phyloP scores from a whole-genome alignment of 164 flowering plant genomes.

The Piper longum region DNA sequence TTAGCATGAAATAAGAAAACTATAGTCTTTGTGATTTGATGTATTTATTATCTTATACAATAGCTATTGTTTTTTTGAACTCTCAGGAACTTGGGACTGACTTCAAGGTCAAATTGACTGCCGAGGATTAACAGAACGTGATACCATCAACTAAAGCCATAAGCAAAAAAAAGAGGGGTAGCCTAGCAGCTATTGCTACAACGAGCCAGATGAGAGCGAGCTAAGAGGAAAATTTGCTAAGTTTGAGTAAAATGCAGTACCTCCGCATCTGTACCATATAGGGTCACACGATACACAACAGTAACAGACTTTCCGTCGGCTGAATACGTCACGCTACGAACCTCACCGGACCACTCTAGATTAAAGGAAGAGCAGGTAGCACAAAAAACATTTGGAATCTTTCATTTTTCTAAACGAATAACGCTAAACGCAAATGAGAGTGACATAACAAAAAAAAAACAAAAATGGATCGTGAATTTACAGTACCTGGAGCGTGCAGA shows the following conservation, averaged over 20 bases:
- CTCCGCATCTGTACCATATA: slow-evolving; percentile 83
- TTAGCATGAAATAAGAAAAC: too few species aligned
- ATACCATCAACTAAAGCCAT: too few species aligned
- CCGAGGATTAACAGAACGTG: too few species aligned
- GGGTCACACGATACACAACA: slow-evolving; percentile 83
- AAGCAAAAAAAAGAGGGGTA: neutral
- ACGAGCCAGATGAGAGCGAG: neutral
- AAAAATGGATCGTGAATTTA: slow-evolving; percentile 2
- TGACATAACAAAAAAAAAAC: neutral
- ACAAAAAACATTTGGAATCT: neutral
- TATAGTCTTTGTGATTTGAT: too few species aligned
- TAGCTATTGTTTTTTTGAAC: too few species aligned
- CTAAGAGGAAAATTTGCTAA: neutral
- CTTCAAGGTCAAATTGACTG: too few species aligned
- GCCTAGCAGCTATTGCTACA: neutral
- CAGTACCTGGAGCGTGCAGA: slow-evolving; percentile 70
- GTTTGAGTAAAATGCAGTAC: slow-evolving; percentile 12
- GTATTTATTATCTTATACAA: too few species aligned
- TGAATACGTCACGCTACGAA: slow-evolving; percentile 65
- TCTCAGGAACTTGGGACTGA: too few species aligned
- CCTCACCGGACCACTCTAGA: slow-evolving; percentile 95
- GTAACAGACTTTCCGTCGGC: slow-evolving; percentile 74
- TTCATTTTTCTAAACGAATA: neutral
- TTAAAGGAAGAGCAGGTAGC: neutral
- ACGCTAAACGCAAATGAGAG: neutral